phyloP scores from a whole-genome alignment of 345 rosid genomes.

The Barbarea vulgaris region DNA sequence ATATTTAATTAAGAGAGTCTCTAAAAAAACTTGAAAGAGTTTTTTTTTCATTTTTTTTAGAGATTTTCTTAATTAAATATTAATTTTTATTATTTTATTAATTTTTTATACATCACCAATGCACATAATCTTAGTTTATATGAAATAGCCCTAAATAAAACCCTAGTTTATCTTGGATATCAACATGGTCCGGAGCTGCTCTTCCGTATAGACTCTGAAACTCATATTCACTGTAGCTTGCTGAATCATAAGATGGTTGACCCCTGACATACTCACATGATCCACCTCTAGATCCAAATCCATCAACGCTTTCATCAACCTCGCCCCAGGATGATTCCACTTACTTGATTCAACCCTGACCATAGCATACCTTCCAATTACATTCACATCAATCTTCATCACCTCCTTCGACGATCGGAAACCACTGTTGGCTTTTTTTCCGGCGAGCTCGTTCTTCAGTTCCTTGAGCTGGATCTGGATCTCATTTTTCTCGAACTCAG shows the following conservation, averaged over 20 bases:
- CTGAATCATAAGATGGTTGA: conserved; percentile 93
- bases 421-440: conserved; percentile 15
- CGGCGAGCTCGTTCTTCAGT: conserved; percentile 38
- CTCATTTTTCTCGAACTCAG: neutral
- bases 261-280: conserved; percentile 84
- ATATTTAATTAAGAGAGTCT: too few relatives aligned
- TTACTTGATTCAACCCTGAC: conserved; percentile 72
- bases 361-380: conserved; percentile 82
- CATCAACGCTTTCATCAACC: conserved; percentile 79
- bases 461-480: neutral
- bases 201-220: conserved; percentile 69
- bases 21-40: too few relatives aligned
- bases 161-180: neutral
- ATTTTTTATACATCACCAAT: too few relatives aligned
- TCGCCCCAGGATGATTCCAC: conserved; percentile 87
- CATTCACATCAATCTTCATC: conserved; percentile 84
- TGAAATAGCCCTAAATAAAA: neutral
- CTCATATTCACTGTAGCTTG: conserved; percentile 95
- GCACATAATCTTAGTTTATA: too few relatives aligned
- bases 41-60: too few relatives aligned
- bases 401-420: conserved; percentile 31
- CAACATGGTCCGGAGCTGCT: conserved; percentile 57
- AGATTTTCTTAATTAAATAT: too few relatives aligned
- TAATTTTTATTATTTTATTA: too few relatives aligned
- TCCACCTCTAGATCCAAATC: conserved; percentile 87